Base-by-base conservation (phyloP, 495 filamentous ascomycete species). In the Penicillium robsamsonii region DNA sequence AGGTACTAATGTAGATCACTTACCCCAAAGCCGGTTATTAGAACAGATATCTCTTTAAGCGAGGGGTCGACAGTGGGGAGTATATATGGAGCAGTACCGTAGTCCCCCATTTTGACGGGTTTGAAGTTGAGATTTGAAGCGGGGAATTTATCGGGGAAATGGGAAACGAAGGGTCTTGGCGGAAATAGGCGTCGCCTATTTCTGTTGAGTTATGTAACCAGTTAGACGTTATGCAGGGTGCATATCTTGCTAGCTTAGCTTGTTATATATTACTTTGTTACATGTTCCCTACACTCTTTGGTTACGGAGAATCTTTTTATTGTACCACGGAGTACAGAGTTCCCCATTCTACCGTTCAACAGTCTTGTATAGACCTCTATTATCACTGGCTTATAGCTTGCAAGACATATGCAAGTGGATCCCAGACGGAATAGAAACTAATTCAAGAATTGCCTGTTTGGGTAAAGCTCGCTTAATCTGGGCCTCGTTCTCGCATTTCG, bases 11-110 rank as follows among this genome's bases (percentile, higher is more conserved):
- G 57, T 53, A 45, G 51, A 55, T 47, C 75, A 75, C 84, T 68
- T 77, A 90, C 88, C 40, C 80, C 84, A 60, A 90, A 91, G 30
- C 88, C 88, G 15, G 87, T 90, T 55, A 91, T 79, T 42, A 90
- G 68, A 40, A 91, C 84, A 20, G 77, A 87, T 61, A 90, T 68
- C 62, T 87, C 83, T 31, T 70, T 65, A 10, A 62, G 40, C 15
- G 60, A 40, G 13, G 58, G 49, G 8, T 51, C 48, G 13, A 58
- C 44, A 8, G 57, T 62, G 50, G 63, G 25, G 46, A 43, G 46
- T 38, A 60, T 40, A 12, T 66, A 42, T 29, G 56, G 55, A 43
- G 58, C 63, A 44, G 66, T 57, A 25, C 74, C 75, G 47, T 60
- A 71, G 60, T 78, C 75, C 48, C 75, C 75, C 75, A 78, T 78